Evolutionary conservation across 176 grass and related monocot genomes (phyloP).

Genomic region (Microstegium vimineum): DNA sequence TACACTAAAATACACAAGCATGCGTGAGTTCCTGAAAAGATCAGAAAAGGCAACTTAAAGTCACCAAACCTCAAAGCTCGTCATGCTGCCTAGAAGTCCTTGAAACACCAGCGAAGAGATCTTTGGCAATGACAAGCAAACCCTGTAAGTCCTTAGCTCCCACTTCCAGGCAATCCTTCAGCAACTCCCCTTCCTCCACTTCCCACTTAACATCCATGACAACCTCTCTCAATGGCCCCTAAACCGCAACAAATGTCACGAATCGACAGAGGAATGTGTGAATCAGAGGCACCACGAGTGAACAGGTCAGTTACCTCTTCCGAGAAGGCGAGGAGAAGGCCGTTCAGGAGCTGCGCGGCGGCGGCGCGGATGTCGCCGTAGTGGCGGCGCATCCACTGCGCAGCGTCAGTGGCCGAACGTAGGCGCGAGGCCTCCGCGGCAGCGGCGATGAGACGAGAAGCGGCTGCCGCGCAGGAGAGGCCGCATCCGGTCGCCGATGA

Average conservation of each 20-base stretch:
- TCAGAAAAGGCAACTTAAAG: background rate
- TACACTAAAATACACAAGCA: background rate
- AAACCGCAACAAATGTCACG: conserved; percentile 13
- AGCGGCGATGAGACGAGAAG: conserved; percentile 47
- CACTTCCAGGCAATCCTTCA: conserved; percentile 84
- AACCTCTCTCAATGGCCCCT: conserved; percentile 81
- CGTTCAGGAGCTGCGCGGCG: conserved; percentile 42
- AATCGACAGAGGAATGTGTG: background rate
- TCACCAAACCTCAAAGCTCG: conserved; percentile 56
- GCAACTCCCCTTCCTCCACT: conserved; percentile 69
- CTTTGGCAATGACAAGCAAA: conserved; percentile 69
- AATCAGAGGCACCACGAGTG: background rate
- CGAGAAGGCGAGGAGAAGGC: conserved; percentile 78
- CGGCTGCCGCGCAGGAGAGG: conserved; percentile 33
- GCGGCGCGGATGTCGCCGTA: conserved; percentile 47
- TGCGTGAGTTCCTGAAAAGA: background rate
- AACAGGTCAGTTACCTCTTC: conserved; percentile 39
- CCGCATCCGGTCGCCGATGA: conserved; percentile 30
- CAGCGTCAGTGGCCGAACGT: conserved; percentile 26
- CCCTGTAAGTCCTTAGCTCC: conserved; percentile 67
- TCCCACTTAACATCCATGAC: conserved; percentile 76
- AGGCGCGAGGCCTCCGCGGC: conserved; percentile 55
- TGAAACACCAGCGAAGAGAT: conserved; percentile 56
- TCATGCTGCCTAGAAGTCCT: conserved; percentile 22
- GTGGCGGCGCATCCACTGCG: conserved; percentile 56